phyloP scores from a whole-genome alignment of 768 basidiomycete genomes.

The Pleurotus eryngii region DNA sequence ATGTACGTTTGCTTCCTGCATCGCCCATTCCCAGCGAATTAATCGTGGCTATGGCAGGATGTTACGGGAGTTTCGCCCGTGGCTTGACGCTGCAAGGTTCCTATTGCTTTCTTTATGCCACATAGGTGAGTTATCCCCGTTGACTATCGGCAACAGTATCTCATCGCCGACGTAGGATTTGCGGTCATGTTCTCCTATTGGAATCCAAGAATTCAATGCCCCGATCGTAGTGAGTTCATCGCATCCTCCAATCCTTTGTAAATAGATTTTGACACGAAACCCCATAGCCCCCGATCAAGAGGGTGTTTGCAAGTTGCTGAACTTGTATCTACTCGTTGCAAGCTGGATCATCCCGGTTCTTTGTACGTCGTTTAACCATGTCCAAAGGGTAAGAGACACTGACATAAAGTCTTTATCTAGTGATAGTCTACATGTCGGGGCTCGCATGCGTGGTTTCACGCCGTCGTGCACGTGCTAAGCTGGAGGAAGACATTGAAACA shows the following conservation, averaged over 20 bases:
- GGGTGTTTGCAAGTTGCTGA: constrained; percentile 45
- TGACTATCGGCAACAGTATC: neutral
- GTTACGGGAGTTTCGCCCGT: constrained; percentile 43
- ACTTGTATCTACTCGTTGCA: constrained; percentile 43
- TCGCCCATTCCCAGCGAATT: constrained; percentile 7
- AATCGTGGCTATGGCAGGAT: constrained; percentile 28
- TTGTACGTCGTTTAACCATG: constrained; percentile 30
- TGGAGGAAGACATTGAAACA: neutral
- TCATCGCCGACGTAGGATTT: constrained; percentile 27
- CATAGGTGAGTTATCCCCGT: constrained; percentile 32
- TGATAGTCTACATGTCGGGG: constrained; percentile 10
- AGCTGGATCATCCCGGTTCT: constrained; percentile 54
- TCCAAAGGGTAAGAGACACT: neutral
- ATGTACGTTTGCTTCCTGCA: constrained; percentile 31
- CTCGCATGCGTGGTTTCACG: constrained; percentile 36
- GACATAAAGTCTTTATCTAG: neutral
- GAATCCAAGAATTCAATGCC: constrained; percentile 41
- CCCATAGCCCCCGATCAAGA: constrained; percentile 34
- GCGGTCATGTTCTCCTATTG: constrained; percentile 41
- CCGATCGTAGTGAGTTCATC: constrained; percentile 31
- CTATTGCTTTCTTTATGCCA: constrained; percentile 43
- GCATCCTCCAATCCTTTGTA: constrained; percentile 2
- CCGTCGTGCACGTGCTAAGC: constrained; percentile 9
- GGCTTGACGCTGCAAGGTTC: constrained; percentile 53
- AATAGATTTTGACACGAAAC: neutral